These are phyloP conservation scores for Penicillium herquei DNA, from an alignment of 495 filamentous ascomycete genomes.

Conservation along the genomic window DNA sequence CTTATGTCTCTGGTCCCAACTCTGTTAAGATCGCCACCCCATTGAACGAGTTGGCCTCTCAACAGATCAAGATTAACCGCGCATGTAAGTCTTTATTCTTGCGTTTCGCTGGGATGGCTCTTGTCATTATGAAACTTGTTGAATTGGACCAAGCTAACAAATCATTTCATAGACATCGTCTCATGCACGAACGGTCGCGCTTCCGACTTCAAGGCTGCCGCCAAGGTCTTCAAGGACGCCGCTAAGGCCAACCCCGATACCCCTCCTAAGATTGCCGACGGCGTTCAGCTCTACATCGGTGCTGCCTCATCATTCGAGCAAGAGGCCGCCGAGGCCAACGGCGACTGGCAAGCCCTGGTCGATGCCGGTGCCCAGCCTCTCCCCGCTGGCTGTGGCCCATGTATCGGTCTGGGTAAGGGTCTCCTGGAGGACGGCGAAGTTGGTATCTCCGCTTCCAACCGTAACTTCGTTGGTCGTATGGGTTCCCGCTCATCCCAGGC, in stretches of 20 bases:
- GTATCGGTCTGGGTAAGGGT: slow-evolving; percentile 82
- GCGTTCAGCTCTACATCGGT: slow-evolving; percentile 88
- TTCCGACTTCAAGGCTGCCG: slow-evolving; percentile 80
- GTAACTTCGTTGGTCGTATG: slow-evolving; percentile 95
- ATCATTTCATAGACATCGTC: slow-evolving; percentile 48
- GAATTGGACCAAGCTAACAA: neutral
- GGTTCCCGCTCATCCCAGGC: slow-evolving; percentile 78
- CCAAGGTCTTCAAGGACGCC: slow-evolving; percentile 81
- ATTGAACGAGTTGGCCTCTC: slow-evolving; percentile 65
- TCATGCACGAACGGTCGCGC: slow-evolving; percentile 88
- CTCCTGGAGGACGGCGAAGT: slow-evolving; percentile 82
- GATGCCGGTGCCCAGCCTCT: slow-evolving; percentile 75
- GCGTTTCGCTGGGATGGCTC: neutral
- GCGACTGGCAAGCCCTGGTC: slow-evolving; percentile 84
- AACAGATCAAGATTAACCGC: slow-evolving; percentile 75
- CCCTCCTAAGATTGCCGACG: slow-evolving; percentile 70
- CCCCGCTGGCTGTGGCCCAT: slow-evolving; percentile 81
- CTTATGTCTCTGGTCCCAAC: slow-evolving; percentile 88
- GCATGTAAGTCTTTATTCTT: slow-evolving; percentile 45
- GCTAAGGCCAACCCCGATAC: slow-evolving; percentile 52
- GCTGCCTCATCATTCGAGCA: slow-evolving; percentile 85
- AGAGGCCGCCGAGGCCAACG: slow-evolving; percentile 69
- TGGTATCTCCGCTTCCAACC: slow-evolving; percentile 85
- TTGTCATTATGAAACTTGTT: neutral
- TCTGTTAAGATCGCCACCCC: slow-evolving; percentile 84